Percentiles rank a stretch among this genome's conserved stretches.
Evolutionary conservation across 2,329 filamentous ascomycete species (phyloP).

Genomic region (Atkinsonella texensis): DNA sequence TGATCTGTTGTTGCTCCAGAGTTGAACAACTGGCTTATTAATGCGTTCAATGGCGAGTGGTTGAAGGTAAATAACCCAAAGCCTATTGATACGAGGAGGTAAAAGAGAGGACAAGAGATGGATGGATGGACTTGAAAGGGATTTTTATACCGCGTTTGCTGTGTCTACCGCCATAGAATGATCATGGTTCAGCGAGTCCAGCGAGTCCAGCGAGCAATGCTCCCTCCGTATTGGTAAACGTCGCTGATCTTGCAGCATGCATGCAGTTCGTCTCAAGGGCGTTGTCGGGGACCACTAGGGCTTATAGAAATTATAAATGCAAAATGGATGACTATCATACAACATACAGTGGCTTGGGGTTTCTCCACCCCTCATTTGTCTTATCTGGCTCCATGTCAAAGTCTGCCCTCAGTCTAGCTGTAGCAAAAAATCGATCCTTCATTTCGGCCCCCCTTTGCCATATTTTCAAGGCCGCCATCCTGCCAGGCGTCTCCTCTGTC

Average conservation of each 20-base stretch:
- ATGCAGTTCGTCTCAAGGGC: no score
- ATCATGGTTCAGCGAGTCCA: no score
- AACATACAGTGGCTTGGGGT: slow-evolving; percentile 4
- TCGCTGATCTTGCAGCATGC: no score
- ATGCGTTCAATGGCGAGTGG: slow-evolving; percentile 97
- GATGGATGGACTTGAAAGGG: neutral
- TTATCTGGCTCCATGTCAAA: slow-evolving; percentile 4
- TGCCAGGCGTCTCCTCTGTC: neutral
- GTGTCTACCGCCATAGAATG: neutral
- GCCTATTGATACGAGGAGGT: slow-evolving; percentile 24
- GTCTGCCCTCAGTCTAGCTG: slow-evolving; percentile 5
- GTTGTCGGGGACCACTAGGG: no score
- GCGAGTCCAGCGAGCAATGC: no score
- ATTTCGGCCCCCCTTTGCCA: slow-evolving; percentile 1
- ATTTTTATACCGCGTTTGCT: neutral
- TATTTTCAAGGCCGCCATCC: neutral
- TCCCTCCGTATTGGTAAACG: no score
- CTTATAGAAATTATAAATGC: neutral
- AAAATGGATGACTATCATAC: slow-evolving; percentile 10
- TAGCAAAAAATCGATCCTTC: neutral
- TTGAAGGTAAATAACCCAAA: slow-evolving; percentile 43
- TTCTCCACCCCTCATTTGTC: neutral
- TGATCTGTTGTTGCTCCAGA: slow-evolving; percentile 33
- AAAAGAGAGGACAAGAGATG: neutral
- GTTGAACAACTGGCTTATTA: slow-evolving; percentile 81